Percentiles rank a stretch among this genome's conserved stretches.
These are phyloP conservation scores for Rhazya stricta DNA, from an alignment of 257 asterid genomes.

Conservation along the genomic window DNA sequence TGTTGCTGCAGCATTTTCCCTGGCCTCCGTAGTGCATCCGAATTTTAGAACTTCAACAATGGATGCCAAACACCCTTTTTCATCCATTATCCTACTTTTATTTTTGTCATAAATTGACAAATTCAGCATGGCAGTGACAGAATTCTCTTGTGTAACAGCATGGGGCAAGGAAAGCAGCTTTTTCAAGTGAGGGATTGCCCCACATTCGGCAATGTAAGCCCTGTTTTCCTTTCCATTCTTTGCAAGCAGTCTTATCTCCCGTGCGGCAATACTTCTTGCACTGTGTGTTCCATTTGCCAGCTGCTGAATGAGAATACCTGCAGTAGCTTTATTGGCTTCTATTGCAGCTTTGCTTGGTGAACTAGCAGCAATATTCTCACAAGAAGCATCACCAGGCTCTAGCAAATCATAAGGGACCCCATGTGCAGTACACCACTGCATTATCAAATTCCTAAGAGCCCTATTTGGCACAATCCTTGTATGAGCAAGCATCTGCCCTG, in stretches of 20 bases:
- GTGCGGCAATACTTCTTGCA: constrained; percentile 68
- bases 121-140: constrained; percentile 84
- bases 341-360: constrained; percentile 57
- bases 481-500: constrained; percentile 75
- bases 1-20: constrained; percentile 94
- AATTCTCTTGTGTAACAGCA: constrained; percentile 77
- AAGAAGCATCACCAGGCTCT: constrained; percentile 47
- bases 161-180: constrained; percentile 50
- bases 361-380: constrained; percentile 28
- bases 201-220: constrained; percentile 79
- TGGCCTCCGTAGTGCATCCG: constrained; percentile 75
- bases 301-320: constrained; percentile 52
- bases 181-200: constrained; percentile 69
- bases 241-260: constrained; percentile 74
- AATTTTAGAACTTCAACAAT: constrained; percentile 59
- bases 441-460: constrained; percentile 66
- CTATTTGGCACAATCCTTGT: constrained; percentile 59
- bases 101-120: constrained; percentile 80
- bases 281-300: constrained; percentile 53
- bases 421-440: constrained; percentile 75
- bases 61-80: constrained; percentile 61
- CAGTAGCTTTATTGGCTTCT: constrained; percentile 72
- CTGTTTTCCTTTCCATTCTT: constrained; percentile 73
- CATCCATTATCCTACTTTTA: constrained; percentile 68
- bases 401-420: constrained; percentile 52